Base-by-base conservation (phyloP, 2,329 filamentous ascomycete species). In the Fusarium oxysporum region DNA sequence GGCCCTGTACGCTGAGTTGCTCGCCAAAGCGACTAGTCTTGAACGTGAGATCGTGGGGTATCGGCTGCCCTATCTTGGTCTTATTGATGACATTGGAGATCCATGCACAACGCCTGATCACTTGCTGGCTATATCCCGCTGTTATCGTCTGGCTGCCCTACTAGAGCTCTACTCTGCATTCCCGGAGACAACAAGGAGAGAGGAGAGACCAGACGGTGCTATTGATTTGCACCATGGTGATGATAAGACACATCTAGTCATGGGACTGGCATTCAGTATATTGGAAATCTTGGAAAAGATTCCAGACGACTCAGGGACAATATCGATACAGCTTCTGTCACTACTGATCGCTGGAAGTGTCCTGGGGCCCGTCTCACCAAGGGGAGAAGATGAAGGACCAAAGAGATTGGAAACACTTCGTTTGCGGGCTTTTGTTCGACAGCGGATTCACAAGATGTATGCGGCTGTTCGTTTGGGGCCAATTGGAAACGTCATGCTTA, bases 301-400 rank as follows among this genome's bases (percentile, higher is more conserved):
- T 10, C 67, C 67, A 1, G 21, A 30, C 2, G 43, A 73, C 21
- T 73, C 70, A 2, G 50, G 61, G 21, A 73, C 63, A 3, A 65
- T 60, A 7, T 40, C 66, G n/a, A 71, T 53, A 10, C 71, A 73
- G 12, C 48, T 50, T 8, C 33, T 73, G 3, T 44, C 68, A 3
- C 38, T 73, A 6, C 5, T 73, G 14, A 71, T 73, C 11, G 62
- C 59, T 1, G 66, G 71, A 9, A 63, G 70, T 30, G 60, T 58
- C 5, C 30, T 73, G 5, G 48, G 56, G 3, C 40, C 40, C 1
- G 19, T 59, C 2, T 19, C 17, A 6, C 21, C 32, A 8, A 43
- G 17, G 2, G 48, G n/a, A 7, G 28, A 17, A 38, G 45, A 21
- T 3, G 16, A 14, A 30, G 21, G n/a, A 3, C 23, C 35, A 10